Evolutionary conservation across 1,284 basidiomycete species (phyloP).

Genomic region (Cystobasidiaceae sp.): DNA sequence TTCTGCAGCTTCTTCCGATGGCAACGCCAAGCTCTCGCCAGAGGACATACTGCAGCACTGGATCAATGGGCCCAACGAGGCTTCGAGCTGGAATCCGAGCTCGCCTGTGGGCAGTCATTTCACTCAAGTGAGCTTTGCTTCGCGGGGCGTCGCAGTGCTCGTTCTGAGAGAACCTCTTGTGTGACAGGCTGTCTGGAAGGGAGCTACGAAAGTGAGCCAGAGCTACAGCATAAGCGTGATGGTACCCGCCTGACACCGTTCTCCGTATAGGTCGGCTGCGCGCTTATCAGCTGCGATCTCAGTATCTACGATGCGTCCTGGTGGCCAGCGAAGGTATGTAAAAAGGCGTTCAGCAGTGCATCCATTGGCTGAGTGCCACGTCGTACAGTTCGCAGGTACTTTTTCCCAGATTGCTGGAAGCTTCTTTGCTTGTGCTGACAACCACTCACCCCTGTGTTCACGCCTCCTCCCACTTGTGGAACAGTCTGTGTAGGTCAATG

Average conservation of each 20-base stretch:
- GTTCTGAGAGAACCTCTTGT: not conserved
- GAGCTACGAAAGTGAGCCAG: not conserved
- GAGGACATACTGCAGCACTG: not conserved
- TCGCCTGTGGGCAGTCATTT: constrained; percentile 15
- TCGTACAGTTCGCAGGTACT: not conserved
- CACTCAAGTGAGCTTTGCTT: constrained; percentile 9
- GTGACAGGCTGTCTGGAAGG: constrained; percentile 15
- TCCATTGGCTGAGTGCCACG: not conserved
- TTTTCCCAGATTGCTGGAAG: not conserved
- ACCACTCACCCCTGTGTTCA: not conserved
- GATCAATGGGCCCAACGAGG: constrained; percentile 3
- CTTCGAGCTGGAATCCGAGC: not conserved
- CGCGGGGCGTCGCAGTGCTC: not conserved
- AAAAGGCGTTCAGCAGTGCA: not conserved
- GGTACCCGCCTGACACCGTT: not conserved
- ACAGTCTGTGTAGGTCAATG: not conserved
- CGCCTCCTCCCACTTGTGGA: not conserved
- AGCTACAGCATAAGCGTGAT: not conserved
- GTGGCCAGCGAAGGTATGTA: constrained; percentile 11
- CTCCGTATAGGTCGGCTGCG: constrained; percentile 3
- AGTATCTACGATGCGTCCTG: constrained; percentile 10
- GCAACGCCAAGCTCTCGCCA: not conserved
- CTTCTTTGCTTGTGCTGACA: not conserved
- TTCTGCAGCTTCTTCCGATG: not conserved
- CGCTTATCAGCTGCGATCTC: not conserved